Conservation (phyloP, 371 early-diverging fungal genomes). For the Globomyces sp. region DNA sequence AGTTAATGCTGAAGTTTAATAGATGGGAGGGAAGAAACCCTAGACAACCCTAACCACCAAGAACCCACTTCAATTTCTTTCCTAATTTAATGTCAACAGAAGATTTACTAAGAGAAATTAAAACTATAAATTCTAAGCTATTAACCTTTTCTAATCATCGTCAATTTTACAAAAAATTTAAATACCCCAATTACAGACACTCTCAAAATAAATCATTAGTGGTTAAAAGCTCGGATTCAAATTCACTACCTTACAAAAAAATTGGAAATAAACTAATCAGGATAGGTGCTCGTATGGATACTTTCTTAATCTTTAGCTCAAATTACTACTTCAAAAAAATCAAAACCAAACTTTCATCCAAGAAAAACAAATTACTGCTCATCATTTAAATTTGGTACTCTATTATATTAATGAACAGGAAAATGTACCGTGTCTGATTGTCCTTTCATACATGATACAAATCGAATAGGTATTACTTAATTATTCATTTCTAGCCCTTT, state of each 20-base stretch:
- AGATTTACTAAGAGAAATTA: no score
- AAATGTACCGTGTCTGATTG: not conserved
- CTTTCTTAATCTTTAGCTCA: no score
- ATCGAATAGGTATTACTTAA: not conserved
- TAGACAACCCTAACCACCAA: no score
- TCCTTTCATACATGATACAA: not conserved
- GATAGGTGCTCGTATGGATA: not conserved
- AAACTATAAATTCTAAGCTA: no score
- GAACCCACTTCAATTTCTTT: no score
- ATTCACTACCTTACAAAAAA: not conserved
- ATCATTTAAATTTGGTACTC: not conserved
- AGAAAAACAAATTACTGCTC: not conserved
- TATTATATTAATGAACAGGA: not conserved
- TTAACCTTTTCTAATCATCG: not conserved
- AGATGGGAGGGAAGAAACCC: no score
- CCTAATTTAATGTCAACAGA: no score
- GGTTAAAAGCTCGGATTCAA: not conserved
- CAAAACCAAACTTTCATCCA: conserved; percentile 2
- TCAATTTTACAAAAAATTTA: not conserved
- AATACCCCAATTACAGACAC: not conserved
- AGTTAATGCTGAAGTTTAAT: no score
- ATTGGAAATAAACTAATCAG: not conserved
- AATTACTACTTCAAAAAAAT: not conserved
- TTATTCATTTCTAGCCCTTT: not conserved
- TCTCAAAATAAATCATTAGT: not conserved